Evolutionary conservation across 768 basidiomycete genomes (phyloP), one percentile per base, ranked within the genome.

Genomic region (Exidia glandulosa): DNA sequence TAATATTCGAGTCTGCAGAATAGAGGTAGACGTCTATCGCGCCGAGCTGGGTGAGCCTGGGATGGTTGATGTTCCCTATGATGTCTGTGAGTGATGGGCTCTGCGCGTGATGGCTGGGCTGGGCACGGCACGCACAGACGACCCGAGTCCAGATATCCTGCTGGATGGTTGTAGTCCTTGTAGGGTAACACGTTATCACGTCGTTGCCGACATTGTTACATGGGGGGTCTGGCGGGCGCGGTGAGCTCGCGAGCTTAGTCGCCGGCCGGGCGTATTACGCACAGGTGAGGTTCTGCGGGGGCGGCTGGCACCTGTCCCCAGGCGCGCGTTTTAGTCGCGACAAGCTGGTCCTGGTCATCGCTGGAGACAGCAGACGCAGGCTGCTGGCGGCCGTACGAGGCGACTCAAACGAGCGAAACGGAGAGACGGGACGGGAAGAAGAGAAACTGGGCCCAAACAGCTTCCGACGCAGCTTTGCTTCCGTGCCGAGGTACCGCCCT

Each of bases 101-200:
- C 59, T 36, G n/a, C 59, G 61, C 48, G 63, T 61, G 34, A 62
- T 61, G 47, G 45, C 66, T 5, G 61, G 6, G 62, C 31, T 55
- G 60, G 14, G 62, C 62, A 13, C 63, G 57, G 36, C 65, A 86
- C 88, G 71, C 68, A 90, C 91, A 94, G 67, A 92, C 82, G 68
- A 92, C 85, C 36, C 84, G 79, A 3, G 84, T 82, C 78, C 82
- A 90, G 56, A 87, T 71, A 66, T 86, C 80, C 72, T 95, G 91
- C n/a, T 79, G 71, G 62, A 94, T 75, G 29, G 74, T 62, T 25
- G 81, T 81, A 60, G 78, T 72, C 7, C 71, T 56, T 0, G 74
- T 76, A 10, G 93, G 93, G 68, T 79, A 93, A 70, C 93, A 94
- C 7, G 90, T 88, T 47, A 85, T 77, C 62, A 90, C 75, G 55